A percentile compares a stretch with the other conserved stretches of the same genome.
These are phyloP conservation scores for Thielaviopsis cerberus DNA, from an alignment of 2,329 filamentous ascomycete genomes.

Conservation along the genomic window DNA sequence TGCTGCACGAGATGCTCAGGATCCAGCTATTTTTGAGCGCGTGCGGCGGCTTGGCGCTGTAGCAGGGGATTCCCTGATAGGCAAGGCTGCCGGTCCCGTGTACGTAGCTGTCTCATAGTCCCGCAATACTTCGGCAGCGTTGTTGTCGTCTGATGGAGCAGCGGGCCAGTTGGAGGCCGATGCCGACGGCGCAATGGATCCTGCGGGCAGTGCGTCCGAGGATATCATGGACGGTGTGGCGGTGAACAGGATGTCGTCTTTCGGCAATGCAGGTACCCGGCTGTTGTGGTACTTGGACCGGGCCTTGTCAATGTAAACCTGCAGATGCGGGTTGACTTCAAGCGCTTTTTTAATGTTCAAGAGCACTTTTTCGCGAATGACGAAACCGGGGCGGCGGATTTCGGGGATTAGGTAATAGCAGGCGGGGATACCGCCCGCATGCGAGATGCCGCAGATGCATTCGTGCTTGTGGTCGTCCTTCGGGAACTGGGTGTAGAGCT, in stretches of 20 bases:
- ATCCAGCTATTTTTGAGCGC: constrained; percentile 10
- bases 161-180: not conserved
- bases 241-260: not conserved
- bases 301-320: constrained; percentile 4
- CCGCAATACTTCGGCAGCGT: not conserved
- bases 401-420: constrained; percentile 10
- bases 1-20: constrained; percentile 7
- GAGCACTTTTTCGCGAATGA: not conserved
- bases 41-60: not conserved
- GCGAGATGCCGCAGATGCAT: constrained; percentile 7
- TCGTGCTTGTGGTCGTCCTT: constrained; percentile 3
- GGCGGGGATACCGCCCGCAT: constrained; percentile 5
- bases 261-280: not conserved
- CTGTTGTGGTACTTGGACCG: not conserved
- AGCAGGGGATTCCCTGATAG: not conserved
- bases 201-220: not conserved
- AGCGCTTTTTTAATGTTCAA: not conserved
- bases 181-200: not conserved
- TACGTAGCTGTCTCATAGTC: not conserved
- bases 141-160: not conserved
- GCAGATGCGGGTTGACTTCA: not conserved
- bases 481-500: not conserved
- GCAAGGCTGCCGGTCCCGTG: not conserved
- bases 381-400: constrained; percentile 2
- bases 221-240: not conserved